A percentile compares a stretch with the other conserved stretches of the same genome.
Conservation (phyloP, 2,329 filamentous ascomycete genomes). For the Sordariomycetes sp. region DNA sequence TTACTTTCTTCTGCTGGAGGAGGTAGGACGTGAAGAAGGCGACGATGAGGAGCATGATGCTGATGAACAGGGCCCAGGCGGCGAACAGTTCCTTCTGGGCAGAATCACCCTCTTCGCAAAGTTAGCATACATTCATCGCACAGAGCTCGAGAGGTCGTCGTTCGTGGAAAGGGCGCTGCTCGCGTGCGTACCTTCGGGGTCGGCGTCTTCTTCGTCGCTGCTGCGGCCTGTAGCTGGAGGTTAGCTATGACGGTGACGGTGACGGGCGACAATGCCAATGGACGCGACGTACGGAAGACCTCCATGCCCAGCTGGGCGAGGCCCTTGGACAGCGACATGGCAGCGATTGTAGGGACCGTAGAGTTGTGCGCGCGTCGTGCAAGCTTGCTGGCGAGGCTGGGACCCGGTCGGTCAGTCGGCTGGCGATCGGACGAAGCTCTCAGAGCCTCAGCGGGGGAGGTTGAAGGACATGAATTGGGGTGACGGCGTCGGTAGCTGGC, state of each 20-base stretch:
- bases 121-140: too few species aligned
- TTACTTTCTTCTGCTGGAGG: conserved; percentile 91
- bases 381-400: too few species aligned
- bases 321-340: conserved; percentile 4
- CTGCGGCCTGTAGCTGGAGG: conserved; percentile 5
- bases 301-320: conserved; percentile 19
- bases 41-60: conserved; percentile 86
- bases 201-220: conserved; percentile 19
- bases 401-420: too few species aligned
- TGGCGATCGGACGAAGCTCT: too few species aligned
- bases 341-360: too few species aligned
- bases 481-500: too few species aligned
- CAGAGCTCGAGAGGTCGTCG: too few species aligned
- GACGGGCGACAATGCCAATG: too few species aligned
- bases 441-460: too few species aligned
- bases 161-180: not conserved
- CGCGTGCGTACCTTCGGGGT: conserved; percentile 21
- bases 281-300: conserved; percentile 19
- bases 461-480: too few species aligned
- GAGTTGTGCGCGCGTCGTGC: too few species aligned
- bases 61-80: conserved; percentile 95
- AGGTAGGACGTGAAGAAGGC: conserved; percentile 97
- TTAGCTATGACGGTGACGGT: not conserved
- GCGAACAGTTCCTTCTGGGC: conserved; percentile 89
- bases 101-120: conserved; percentile 59